Evolutionary conservation across 2,329 filamentous ascomycete genomes (phyloP).

Genomic region (Chaetomium sp.): DNA sequence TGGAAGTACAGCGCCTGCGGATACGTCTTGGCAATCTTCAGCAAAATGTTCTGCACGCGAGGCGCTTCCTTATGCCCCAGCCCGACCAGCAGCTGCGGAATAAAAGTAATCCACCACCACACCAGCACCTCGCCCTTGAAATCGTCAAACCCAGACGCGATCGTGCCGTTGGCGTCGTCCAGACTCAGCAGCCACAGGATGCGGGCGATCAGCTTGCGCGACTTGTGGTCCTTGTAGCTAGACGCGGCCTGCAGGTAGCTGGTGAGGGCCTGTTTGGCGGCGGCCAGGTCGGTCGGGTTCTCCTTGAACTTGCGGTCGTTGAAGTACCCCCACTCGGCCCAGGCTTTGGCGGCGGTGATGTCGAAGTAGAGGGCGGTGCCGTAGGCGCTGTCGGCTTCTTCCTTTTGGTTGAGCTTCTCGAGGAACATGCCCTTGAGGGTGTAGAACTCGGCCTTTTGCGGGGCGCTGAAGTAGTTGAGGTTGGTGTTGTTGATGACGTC

Average conservation of each 20-base stretch:
- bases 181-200: constrained; percentile 94
- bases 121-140: constrained; percentile 97
- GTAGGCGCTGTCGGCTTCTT: constrained; percentile 88
- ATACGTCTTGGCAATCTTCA: constrained; percentile 92
- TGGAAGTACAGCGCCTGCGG: constrained; percentile 96
- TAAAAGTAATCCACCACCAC: constrained; percentile 99
- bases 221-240: constrained; percentile 95
- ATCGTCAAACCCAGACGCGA: constrained; percentile 83
- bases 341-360: constrained; percentile 89
- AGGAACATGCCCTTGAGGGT: constrained; percentile 99
- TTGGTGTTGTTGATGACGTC: constrained; percentile 99
- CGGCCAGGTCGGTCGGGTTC: constrained; percentile 71
- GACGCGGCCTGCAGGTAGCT: constrained; percentile 95
- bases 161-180: constrained; percentile 77
- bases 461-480: constrained; percentile 91
- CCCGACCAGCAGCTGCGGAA: constrained; percentile 89
- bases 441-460: constrained; percentile 98
- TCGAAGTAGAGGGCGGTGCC: constrained; percentile 95
- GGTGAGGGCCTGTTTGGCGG: constrained; percentile 85
- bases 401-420: constrained; percentile 83
- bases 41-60: constrained; percentile 76
- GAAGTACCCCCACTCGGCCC: constrained; percentile 99
- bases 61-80: constrained; percentile 86
- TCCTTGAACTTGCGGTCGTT: constrained; percentile 96
- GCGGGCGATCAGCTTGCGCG: constrained; percentile 83